These are phyloP conservation scores for Phytophthora fragariaefolia DNA, from an alignment of 352 stramenopile species.

Conservation along the genomic window DNA sequence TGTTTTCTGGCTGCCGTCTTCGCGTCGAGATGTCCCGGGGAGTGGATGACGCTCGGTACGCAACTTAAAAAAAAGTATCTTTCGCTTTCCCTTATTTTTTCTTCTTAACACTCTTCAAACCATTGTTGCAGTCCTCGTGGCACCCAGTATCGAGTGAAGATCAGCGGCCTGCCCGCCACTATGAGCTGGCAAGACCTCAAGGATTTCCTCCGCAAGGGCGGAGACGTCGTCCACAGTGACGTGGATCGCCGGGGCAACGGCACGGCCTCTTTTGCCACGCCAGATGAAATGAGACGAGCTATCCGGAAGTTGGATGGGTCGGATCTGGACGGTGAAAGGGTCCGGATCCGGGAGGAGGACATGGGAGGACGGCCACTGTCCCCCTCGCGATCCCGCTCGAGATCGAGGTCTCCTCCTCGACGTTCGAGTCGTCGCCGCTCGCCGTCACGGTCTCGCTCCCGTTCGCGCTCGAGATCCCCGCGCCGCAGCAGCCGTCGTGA, in stretches of 20 bases:
- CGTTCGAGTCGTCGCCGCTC: conserved; percentile 40
- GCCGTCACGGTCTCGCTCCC: conserved; percentile 46
- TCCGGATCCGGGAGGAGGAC: conserved; percentile 53
- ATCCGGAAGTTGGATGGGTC: conserved; percentile 58
- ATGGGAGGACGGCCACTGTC: conserved; percentile 13
- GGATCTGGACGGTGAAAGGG: conserved; percentile 53
- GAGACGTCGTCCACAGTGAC: conserved; percentile 70
- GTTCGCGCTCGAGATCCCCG: conserved; percentile 42
- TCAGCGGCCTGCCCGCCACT: conserved; percentile 49
- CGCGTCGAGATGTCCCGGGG: conserved; percentile 65
- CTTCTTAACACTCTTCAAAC: not conserved
- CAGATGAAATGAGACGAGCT: conserved; percentile 60
- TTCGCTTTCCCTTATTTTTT: not conserved
- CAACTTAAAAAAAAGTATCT: conserved; percentile 3
- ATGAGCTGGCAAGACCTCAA: conserved; percentile 76
- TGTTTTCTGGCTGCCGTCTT: conserved; percentile 44
- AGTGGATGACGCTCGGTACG: conserved; percentile 28
- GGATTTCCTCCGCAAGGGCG: conserved; percentile 61
- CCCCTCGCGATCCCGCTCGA: conserved; percentile 30
- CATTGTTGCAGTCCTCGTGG: conserved; percentile 37
- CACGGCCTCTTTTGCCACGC: conserved; percentile 68
- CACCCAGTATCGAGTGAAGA: conserved; percentile 60
- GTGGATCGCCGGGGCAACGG: conserved; percentile 73
- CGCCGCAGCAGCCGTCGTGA: conserved; percentile 34
- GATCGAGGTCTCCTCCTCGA: conserved; percentile 30